These are phyloP conservation scores for Chrysanthemum seticuspe DNA, from an alignment of 129 eudicot genomes.

Conservation along the genomic window DNA sequence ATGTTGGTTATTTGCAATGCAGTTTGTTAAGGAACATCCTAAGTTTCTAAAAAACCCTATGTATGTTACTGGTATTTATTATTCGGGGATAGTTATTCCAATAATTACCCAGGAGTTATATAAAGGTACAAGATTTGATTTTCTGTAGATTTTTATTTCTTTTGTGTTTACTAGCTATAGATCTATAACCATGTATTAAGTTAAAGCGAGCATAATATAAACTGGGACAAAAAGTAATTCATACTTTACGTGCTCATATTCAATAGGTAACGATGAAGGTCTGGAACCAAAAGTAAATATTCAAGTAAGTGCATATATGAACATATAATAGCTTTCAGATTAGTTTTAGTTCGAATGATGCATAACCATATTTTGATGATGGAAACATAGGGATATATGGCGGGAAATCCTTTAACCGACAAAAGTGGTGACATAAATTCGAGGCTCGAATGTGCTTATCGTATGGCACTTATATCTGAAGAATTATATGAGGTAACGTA, in stretches of 20 bases:
- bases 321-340: too few species aligned
- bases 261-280: conserved; percentile 27
- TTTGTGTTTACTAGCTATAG: neutral
- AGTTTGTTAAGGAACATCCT: neutral
- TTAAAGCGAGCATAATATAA: neutral
- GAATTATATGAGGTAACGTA: conserved; percentile 32
- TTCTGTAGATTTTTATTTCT: neutral
- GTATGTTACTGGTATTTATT: neutral
- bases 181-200: neutral
- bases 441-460: conserved; percentile 31
- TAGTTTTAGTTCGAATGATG: neutral
- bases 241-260: neutral
- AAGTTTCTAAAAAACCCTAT: conserved; percentile 8
- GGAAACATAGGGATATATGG: conserved; percentile 33
- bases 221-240: neutral
- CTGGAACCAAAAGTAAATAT: conserved; percentile 18
- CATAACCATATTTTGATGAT: neutral
- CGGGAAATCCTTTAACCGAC: conserved; percentile 41
- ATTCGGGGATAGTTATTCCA: neutral
- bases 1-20: too few species aligned
- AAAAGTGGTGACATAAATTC: conserved; percentile 26
- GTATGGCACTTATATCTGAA: conserved; percentile 37
- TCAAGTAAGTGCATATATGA: conserved; percentile 2
- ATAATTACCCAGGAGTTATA: neutral
- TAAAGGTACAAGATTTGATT: neutral